Conservation (phyloP, 2,329 filamentous ascomycete genomes). For the Penicillium rolfsii region DNA sequence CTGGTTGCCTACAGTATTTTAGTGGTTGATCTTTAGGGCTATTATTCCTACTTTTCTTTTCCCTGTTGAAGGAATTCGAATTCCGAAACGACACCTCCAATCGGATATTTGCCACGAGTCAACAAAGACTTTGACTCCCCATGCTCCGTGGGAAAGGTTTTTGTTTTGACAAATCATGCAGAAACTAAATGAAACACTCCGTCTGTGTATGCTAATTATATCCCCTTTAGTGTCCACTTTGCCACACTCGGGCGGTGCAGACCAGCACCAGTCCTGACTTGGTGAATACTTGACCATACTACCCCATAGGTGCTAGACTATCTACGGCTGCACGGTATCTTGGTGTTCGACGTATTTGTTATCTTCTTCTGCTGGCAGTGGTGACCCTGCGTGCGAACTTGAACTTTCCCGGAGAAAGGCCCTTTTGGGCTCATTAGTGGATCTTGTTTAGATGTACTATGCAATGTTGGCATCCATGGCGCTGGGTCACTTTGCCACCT, state of each 20-base stretch:
- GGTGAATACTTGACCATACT: background rate
- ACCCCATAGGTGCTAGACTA: background rate
- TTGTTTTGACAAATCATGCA: slow-evolving; percentile 9
- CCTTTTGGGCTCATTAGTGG: background rate
- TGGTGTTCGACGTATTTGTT: background rate
- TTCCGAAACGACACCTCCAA: slow-evolving; percentile 7
- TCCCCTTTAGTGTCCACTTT: too few species aligned
- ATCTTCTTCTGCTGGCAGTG: background rate
- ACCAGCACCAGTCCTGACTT: background rate
- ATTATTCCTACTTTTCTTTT: background rate
- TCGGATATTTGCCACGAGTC: slow-evolving; percentile 4
- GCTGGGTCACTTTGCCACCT: background rate
- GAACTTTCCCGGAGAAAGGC: background rate
- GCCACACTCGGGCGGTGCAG: background rate
- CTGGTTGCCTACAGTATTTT: background rate
- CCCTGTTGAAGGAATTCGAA: background rate
- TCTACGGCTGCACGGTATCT: too few species aligned
- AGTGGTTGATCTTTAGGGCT: too few species aligned
- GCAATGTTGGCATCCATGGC: background rate
- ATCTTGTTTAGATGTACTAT: background rate
- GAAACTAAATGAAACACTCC: background rate
- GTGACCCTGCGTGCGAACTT: background rate
- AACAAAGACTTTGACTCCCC: too few species aligned
- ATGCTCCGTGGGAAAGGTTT: background rate
- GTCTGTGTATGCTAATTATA: background rate